These are phyloP conservation scores for Colletotrichum destructivum DNA, from an alignment of 2,329 filamentous ascomycete genomes.

Conservation along the genomic window DNA sequence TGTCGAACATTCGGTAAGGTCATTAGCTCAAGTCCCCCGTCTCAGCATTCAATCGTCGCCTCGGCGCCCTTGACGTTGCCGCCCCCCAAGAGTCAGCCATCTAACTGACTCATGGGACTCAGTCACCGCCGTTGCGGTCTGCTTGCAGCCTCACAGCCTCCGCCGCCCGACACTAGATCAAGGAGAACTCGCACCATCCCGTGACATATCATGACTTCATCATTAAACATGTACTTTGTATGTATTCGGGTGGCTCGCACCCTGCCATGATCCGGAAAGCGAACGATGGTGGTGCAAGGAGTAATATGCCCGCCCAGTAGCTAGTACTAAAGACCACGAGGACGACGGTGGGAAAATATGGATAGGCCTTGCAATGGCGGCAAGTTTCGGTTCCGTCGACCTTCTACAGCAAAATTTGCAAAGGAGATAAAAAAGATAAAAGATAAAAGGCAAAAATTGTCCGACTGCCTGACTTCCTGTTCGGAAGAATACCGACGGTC, in stretches of 20 bases:
- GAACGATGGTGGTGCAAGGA: constrained; percentile 1
- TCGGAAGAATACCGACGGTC: neutral
- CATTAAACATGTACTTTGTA: constrained; percentile 5
- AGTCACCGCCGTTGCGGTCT: neutral
- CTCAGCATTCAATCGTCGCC: neutral
- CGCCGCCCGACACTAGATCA: constrained; percentile 5
- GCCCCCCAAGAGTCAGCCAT: neutral
- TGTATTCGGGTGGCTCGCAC: neutral
- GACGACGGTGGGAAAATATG: constrained; percentile 3
- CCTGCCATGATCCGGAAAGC: constrained; percentile 2
- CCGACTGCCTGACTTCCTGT: constrained; percentile 3
- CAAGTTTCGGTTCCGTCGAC: constrained; percentile 5
- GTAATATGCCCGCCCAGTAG: neutral
- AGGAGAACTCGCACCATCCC: neutral
- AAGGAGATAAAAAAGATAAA: neutral
- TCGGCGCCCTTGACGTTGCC: neutral
- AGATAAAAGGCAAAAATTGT: neutral
- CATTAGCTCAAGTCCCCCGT: neutral
- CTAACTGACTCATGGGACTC: neutral
- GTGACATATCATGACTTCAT: neutral
- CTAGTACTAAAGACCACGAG: constrained; percentile 5
- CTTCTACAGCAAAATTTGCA: constrained; percentile 31
- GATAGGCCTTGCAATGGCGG: constrained; percentile 4
- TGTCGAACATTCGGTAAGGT: neutral
- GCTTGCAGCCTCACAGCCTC: neutral